Conservation (phyloP, 352 stramenopile genomes). For the Pythium catenulatum region DNA sequence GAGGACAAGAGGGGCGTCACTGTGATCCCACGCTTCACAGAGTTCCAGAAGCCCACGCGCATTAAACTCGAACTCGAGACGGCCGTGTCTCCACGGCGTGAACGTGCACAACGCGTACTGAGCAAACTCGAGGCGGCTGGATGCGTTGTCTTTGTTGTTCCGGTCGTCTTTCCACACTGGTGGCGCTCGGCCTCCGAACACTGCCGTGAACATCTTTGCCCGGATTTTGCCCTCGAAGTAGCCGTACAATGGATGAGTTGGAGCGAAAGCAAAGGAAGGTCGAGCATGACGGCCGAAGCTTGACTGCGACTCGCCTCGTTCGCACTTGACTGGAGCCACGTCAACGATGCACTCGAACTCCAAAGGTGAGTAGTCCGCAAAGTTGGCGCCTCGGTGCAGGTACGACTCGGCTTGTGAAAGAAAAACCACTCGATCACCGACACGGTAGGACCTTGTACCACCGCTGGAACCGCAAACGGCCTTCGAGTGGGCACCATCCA, state of each 20-base stretch:
- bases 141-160: background rate
- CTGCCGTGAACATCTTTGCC: conserved; percentile 14
- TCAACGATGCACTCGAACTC: conserved; percentile 30
- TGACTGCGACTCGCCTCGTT: background rate
- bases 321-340: background rate
- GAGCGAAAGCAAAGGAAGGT: conserved; percentile 7
- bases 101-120: background rate
- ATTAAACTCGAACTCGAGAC: background rate
- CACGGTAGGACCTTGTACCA: background rate
- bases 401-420: background rate
- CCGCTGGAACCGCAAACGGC: background rate
- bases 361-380: conserved; percentile 2
- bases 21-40: conserved; percentile 11
- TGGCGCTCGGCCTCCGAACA: background rate
- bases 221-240: background rate
- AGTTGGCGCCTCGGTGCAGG: background rate
- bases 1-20: background rate
- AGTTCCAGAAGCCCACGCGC: background rate
- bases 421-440: background rate
- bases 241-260: conserved; percentile 9
- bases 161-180: conserved; percentile 1
- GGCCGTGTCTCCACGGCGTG: background rate
- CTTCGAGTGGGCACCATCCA: background rate
- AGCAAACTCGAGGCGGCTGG: background rate
- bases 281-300: too few relatives aligned